Conservation (phyloP, 2,329 filamentous ascomycete genomes). For the Ophiostoma novo-ulmi region DNA sequence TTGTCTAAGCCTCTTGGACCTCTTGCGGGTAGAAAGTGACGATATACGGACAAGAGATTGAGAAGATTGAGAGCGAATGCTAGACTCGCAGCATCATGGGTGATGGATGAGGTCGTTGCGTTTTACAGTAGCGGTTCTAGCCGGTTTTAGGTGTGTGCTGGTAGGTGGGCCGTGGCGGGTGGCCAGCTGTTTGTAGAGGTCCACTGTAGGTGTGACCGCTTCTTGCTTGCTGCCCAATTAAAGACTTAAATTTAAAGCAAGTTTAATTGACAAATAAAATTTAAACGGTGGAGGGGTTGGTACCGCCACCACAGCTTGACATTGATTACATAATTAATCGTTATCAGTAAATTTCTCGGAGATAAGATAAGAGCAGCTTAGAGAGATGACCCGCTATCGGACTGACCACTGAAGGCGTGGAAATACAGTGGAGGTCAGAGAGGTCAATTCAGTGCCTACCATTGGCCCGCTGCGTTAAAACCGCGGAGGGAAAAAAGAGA, state of each 20-base stretch:
- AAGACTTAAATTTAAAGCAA: constrained; percentile 5
- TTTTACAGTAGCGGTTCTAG: constrained; percentile 11
- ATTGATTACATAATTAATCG: background rate
- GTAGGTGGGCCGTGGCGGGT: background rate
- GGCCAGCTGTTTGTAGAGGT: background rate
- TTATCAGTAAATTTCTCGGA: constrained; percentile 12
- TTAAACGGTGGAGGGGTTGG: constrained; percentile 14
- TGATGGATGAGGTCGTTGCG: constrained; percentile 8
- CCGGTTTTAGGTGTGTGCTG: constrained; percentile 3
- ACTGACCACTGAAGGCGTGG: constrained; percentile 8
- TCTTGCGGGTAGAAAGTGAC: background rate
- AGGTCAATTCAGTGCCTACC: constrained; percentile 7
- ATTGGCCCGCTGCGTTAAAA: constrained; percentile 22
- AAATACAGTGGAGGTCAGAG: constrained; percentile 17
- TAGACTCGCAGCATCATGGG: background rate
- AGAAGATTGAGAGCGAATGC: background rate
- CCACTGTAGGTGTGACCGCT: constrained; percentile 14
- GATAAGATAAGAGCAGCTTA: constrained; percentile 15
- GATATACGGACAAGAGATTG: too few species aligned
- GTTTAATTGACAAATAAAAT: constrained; percentile 10
- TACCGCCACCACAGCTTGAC: background rate
- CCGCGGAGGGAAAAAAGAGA: constrained; percentile 15
- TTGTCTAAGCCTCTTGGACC: background rate
- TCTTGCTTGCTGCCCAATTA: background rate
- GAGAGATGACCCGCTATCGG: background rate